These are phyloP conservation scores for Mycosphaerella sp. DNA, from an alignment of 2,329 filamentous ascomycete genomes.

Conservation along the genomic window DNA sequence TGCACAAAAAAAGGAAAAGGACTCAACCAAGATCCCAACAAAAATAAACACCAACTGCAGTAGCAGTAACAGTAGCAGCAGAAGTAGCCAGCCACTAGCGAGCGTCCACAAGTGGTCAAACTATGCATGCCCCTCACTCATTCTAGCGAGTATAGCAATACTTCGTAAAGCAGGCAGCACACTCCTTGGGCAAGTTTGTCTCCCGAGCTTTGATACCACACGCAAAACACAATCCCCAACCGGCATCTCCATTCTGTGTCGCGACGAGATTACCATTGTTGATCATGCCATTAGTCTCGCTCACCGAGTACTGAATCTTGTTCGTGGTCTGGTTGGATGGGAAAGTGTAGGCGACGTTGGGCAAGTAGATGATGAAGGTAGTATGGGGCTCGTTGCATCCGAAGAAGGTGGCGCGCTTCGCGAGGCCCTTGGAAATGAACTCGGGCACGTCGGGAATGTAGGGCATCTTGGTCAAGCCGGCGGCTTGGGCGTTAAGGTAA, in stretches of 20 bases:
- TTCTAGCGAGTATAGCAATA: slow-evolving; percentile 33
- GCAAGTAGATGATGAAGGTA: slow-evolving; percentile 40
- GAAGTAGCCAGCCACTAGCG: too few species aligned
- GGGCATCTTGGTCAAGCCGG: slow-evolving; percentile 53
- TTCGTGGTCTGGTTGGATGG: slow-evolving; percentile 31
- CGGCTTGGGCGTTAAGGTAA: slow-evolving; percentile 48
- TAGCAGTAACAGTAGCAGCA: too few species aligned
- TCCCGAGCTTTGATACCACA: slow-evolving; percentile 39
- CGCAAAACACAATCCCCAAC: slow-evolving; percentile 39
- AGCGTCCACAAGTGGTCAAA: neutral
- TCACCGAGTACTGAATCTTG: slow-evolving; percentile 35
- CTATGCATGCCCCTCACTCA: neutral
- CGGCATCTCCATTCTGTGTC: slow-evolving; percentile 33
- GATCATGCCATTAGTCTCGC: slow-evolving; percentile 37
- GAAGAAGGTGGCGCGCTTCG: slow-evolving; percentile 57
- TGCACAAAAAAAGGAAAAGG: too few species aligned
- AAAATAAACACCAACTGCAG: too few species aligned
- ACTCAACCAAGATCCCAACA: too few species aligned
- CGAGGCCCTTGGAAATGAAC: slow-evolving; percentile 54
- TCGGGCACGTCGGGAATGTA: slow-evolving; percentile 50
- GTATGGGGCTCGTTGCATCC: slow-evolving; percentile 46
- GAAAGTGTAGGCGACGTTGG: slow-evolving; percentile 39
- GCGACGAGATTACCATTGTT: slow-evolving; percentile 38
- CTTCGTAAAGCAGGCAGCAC: slow-evolving; percentile 37
- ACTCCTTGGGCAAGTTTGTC: slow-evolving; percentile 30